These are phyloP conservation scores for Scenedesmus sp. DNA, from an alignment of 163 green algal species.

Conservation along the genomic window DNA sequence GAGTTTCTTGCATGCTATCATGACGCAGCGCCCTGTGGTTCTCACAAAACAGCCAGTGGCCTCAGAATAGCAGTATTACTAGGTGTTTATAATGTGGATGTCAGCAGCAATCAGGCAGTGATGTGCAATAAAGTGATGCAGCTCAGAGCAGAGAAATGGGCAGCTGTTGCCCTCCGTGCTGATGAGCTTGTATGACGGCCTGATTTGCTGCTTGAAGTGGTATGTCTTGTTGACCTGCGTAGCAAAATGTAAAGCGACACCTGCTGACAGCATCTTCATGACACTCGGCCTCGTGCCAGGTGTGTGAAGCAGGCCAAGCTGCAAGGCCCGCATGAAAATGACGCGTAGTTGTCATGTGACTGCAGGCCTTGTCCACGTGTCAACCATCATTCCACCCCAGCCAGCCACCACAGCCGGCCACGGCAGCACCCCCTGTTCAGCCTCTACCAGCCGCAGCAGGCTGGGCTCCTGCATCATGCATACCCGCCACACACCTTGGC, in stretches of 20 bases:
- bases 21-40: too few relatives aligned
- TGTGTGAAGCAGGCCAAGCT: background rate
- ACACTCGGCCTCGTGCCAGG: background rate
- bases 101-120: too few relatives aligned
- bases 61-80: too few relatives aligned
- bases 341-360: background rate
- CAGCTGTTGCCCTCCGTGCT: too few relatives aligned
- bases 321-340: background rate
- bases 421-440: background rate
- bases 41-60: too few relatives aligned
- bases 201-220: too few relatives aligned
- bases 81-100: too few relatives aligned
- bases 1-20: too few relatives aligned
- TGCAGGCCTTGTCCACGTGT: background rate
- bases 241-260: background rate
- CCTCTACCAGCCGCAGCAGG: background rate
- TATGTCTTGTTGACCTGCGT: too few relatives aligned
- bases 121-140: too few relatives aligned
- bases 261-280: background rate
- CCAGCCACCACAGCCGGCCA: background rate
- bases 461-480: background rate
- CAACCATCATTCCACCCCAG: background rate
- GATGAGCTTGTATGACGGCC: too few relatives aligned
- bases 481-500: background rate
- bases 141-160: too few relatives aligned